A percentile compares a stretch with the other conserved stretches of the same genome.
phyloP scores from a whole-genome alignment of 805 yeast species.

The Tetrapisispora iriomotensis region DNA sequence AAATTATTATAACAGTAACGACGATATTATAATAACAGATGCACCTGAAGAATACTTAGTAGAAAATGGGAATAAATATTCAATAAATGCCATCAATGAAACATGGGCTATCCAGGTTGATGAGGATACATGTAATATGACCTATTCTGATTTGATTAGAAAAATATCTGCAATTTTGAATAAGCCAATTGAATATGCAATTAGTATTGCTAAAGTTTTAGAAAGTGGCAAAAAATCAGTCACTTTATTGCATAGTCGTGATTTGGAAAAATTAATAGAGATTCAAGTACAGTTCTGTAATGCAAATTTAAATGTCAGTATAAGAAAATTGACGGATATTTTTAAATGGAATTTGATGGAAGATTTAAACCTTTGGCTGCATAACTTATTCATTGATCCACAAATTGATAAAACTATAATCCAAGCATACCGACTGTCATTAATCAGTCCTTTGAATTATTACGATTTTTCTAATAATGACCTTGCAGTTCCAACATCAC shows the following conservation, averaged over 20 bases:
- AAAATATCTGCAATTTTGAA: slow-evolving; percentile 17
- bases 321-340: slow-evolving; percentile 17
- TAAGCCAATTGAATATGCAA: slow-evolving; percentile 21
- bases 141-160: slow-evolving; percentile 18
- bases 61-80: background rate
- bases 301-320: slow-evolving; percentile 15
- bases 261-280: slow-evolving; percentile 10
- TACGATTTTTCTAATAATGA: slow-evolving; percentile 10
- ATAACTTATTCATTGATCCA: slow-evolving; percentile 8
- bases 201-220: slow-evolving; percentile 13
- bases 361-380: slow-evolving; percentile 19
- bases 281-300: slow-evolving; percentile 12
- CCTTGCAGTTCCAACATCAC: slow-evolving; percentile 7
- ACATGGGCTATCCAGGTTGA: slow-evolving; percentile 22
- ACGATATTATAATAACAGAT: background rate
- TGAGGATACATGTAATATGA: slow-evolving; percentile 19
- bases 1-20: background rate
- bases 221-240: slow-evolving; percentile 14
- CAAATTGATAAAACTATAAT: slow-evolving; percentile 5
- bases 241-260: slow-evolving; percentile 14
- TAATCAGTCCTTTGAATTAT: slow-evolving; percentile 19
- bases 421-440: slow-evolving; percentile 15
- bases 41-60: background rate
- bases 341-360: slow-evolving; percentile 19
- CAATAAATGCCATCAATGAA: background rate